Conservation (phyloP, 108 stramenopile genomes). For the Heterococcus sp. region DNA sequence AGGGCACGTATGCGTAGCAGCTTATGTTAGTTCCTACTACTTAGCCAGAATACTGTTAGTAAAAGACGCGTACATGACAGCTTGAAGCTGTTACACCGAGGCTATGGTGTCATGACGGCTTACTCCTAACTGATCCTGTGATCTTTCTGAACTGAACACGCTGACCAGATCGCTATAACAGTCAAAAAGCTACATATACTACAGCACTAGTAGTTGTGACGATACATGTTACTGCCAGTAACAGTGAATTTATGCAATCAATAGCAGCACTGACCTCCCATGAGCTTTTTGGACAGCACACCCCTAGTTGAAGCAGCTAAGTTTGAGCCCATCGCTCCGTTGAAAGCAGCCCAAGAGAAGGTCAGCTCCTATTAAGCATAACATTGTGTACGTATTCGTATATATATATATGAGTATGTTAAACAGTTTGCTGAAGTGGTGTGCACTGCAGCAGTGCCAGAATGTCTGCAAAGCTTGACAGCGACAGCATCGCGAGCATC, state of each 20-base stretch:
- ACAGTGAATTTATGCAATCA: no score
- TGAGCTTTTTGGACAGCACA: slow-evolving; percentile 73
- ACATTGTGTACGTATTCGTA: no score
- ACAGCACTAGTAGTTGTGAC: not conserved
- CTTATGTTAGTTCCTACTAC: not conserved
- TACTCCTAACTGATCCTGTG: not conserved
- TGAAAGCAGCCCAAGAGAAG: slow-evolving; percentile 85
- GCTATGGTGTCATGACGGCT: not conserved
- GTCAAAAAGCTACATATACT: not conserved
- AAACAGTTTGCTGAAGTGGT: no score
- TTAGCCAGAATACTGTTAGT: not conserved
- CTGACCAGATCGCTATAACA: not conserved
- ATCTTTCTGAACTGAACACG: not conserved
- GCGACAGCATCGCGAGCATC: no score
- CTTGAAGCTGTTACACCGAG: not conserved
- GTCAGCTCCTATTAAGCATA: slow-evolving; percentile 89
- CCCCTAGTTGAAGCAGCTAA: slow-evolving; percentile 88
- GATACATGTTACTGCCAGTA: no score
- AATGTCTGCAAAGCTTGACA: no score
- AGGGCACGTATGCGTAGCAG: not conserved
- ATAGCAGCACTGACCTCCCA: no score
- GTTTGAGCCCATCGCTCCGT: slow-evolving; percentile 92
- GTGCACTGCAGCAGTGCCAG: no score
- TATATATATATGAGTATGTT: no score
- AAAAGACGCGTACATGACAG: not conserved